Percentiles rank a stretch among this genome's conserved stretches.
Conservation (phyloP, 192 early-diverging fungal genomes). For the Coemansia sp. region DNA sequence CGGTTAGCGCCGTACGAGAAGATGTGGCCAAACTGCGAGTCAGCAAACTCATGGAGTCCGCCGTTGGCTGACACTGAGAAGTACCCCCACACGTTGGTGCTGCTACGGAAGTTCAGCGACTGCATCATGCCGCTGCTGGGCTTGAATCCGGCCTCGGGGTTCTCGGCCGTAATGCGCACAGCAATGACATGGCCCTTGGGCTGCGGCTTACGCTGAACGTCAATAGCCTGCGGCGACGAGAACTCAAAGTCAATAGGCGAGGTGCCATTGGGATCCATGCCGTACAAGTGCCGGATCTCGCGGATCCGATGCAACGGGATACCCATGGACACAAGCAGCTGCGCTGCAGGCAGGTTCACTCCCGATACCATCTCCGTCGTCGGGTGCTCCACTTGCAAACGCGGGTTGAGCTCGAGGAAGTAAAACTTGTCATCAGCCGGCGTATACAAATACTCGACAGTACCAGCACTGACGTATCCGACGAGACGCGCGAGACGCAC, state of each 20-base stretch:
- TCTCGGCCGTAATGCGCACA: conserved; percentile 97
- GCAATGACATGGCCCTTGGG: conserved; percentile 99
- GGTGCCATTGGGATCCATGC: conserved; percentile 81
- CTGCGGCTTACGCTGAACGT: conserved; percentile 88
- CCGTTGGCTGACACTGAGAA: conserved; percentile 94
- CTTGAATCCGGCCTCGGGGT: conserved; percentile 99
- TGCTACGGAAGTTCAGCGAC: conserved; percentile 95
- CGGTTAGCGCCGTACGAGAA: conserved; percentile 96
- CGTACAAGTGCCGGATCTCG: conserved; percentile 95
- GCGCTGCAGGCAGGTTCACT: conserved; percentile 96
- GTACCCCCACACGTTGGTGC: conserved; percentile 99
- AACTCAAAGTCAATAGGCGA: conserved; percentile 96
- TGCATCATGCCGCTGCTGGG: conserved; percentile 95
- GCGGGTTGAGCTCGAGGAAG: conserved; percentile 97
- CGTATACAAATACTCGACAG: conserved; percentile 96
- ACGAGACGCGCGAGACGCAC: conserved; percentile 92
- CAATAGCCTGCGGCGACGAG: conserved; percentile 65
- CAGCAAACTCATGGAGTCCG: conserved; percentile 98
- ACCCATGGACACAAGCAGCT: conserved; percentile 99
- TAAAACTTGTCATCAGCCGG: conserved; percentile 85
- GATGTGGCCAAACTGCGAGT: conserved; percentile 98
- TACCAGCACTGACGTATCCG: conserved; percentile 94
- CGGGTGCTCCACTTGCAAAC: conserved; percentile 98
- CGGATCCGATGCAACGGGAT: conserved; percentile 93
- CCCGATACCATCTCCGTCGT: conserved; percentile 99